Conservation (phyloP, 164 flowering plant species). For the Saururus chinensis region DNA sequence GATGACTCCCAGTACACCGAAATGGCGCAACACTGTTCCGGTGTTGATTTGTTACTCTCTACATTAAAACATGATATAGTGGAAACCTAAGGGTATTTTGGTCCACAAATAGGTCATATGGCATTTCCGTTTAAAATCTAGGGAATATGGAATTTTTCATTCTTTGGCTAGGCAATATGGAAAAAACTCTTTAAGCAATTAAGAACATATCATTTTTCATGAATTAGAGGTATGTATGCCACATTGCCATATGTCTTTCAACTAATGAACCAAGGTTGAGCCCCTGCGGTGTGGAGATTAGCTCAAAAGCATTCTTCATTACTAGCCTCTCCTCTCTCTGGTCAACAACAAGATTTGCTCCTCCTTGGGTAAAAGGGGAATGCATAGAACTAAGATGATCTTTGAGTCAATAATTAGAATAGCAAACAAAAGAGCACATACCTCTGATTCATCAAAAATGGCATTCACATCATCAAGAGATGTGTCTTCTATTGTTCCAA, state of each 20-base stretch:
- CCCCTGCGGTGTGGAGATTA: constrained; percentile 92
- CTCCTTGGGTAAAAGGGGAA: constrained; percentile 26
- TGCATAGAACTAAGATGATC: neutral
- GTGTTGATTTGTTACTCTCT: too few species aligned
- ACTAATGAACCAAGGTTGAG: constrained; percentile 75
- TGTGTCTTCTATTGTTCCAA: constrained; percentile 49
- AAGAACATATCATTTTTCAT: neutral
- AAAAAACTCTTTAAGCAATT: too few species aligned
- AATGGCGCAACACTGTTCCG: too few species aligned
- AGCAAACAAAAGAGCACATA: constrained; percentile 14
- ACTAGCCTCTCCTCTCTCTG: constrained; percentile 71
- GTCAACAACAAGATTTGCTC: constrained; percentile 75
- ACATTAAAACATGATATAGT: too few species aligned
- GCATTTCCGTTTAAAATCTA: too few species aligned
- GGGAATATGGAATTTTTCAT: too few species aligned
- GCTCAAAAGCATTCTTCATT: constrained; percentile 93
- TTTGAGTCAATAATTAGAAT: neutral
- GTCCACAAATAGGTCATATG: too few species aligned
- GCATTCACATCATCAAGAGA: constrained; percentile 72
- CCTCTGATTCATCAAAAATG: constrained; percentile 56
- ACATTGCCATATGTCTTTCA: constrained; percentile 78
- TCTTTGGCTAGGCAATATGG: too few species aligned
- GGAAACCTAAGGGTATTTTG: too few species aligned
- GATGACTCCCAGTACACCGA: too few species aligned
- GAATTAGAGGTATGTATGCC: neutral